Base-by-base conservation (phyloP, 2,329 filamentous ascomycete species). In the Blumeria hordei region DNA sequence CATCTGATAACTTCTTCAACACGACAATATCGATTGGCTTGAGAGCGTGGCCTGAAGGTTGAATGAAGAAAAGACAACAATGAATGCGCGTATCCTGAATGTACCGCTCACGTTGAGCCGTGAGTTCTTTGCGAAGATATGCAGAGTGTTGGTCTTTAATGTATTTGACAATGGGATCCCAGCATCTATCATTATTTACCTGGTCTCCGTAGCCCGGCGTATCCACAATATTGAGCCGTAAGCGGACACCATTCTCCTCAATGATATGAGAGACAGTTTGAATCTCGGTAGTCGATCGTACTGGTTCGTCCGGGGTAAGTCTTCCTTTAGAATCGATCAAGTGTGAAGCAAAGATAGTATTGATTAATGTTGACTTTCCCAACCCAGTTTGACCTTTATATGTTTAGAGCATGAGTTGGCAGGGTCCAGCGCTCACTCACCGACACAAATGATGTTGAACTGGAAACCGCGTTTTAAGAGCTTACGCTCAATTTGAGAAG, bases 121-220 rank as follows among this genome's bases (percentile, higher is more conserved):
- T 96, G 67, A 98, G 87, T 72, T 98, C 92, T 78, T 98, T 98
- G 71, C 92, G 86, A 64, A 98, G 81, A 74, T 96, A 98, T 65
- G 92, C 90, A 54, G 88, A 95, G 77, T 98, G 92, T 76, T 98
- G 92, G 72, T 98, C 92, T 78, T 98, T 98, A 78, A 98, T 98
- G 74, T 98, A 98, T 77, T 98, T 98, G 77, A 98, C 90, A 69
- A 98, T 98, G 60, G 92, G 92, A 68, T 98, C 92, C 92, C 92
- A 98, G 81, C 92, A 98, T 77, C 92, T 85, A 74, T 98, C 92
- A 71, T 98, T 98, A 80, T 98, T 98, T 71, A 98, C 92, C 67
- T 95, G 80, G 67, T 98, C 92, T 67, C 92, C 92, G 67, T 98
- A 98, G 61, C 92, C 92, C 60, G 92, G 92, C 60, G 92, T 98